Evolutionary conservation across 2,329 filamentous ascomycete genomes (phyloP), one percentile per base, ranked within the genome.

Genomic region (Xylariales sp.): DNA sequence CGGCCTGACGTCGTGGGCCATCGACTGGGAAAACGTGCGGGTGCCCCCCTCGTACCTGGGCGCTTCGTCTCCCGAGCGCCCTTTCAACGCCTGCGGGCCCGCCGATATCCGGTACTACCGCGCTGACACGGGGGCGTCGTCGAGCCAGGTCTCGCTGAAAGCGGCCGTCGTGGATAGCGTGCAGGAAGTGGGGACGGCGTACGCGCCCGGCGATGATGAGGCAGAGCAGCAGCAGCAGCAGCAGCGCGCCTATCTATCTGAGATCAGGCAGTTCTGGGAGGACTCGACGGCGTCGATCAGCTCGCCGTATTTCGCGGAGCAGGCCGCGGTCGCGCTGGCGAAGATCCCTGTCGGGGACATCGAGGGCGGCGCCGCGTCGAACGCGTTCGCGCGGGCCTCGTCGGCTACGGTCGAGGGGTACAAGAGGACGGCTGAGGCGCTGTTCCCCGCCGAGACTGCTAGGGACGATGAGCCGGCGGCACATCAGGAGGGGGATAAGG

Each of bases 71-170:
- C 23, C 55, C 8, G 53, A 69, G 7, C 52, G 71, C 3, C 64
- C 56, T 0, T 73, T 73, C 64, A 62, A 70, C 28, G 72, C 72
- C 41, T 73, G 72, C 39, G 72, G 72, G 0, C 70, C 69, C 1
- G 72, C 70, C 5, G 72, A 73, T 30, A 57, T 58, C 10, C 69
- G 72, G 0, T 73, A 67, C 55, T 71, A 72, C 32, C 72, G 70
- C 43, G 72, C 64, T 23, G 67, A 67, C 5, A 55, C 36, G 10
- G 45, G 49, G 28, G 45, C 5, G 6, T 16, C 5, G 6, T 12
- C 55, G 18, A 62, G 60, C 14, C 62, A 62, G n/a, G 50, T 71
- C 4, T 46, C 69, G 0, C 43, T 73, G 2, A 73, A 71, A 60
- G 64, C 65, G 2, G 69, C 67, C n/a, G 45, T 71, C 12, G 68